These are phyloP conservation scores for Pleurotus tuoliensis DNA, from an alignment of 768 basidiomycete genomes.

Conservation along the genomic window DNA sequence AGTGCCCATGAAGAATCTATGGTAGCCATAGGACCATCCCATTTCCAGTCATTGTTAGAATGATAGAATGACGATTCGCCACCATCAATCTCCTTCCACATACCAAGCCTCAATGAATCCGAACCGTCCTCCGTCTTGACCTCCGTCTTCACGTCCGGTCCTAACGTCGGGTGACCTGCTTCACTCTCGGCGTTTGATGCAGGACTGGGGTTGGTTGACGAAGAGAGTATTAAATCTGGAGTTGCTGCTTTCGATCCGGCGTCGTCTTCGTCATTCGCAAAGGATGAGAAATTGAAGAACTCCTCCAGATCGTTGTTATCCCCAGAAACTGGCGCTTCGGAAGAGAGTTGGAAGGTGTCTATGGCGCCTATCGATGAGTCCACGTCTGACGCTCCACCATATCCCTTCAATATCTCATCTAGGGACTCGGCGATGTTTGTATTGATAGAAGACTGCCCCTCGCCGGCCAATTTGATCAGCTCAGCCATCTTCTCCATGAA, in stretches of 20 bases:
- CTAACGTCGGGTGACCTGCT: slow-evolving; percentile 36
- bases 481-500: slow-evolving; percentile 66
- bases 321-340: slow-evolving; percentile 19
- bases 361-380: slow-evolving; percentile 28
- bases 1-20: slow-evolving; percentile 74
- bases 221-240: slow-evolving; percentile 66
- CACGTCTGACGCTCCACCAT: slow-evolving; percentile 31
- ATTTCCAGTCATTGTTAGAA: slow-evolving; percentile 57
- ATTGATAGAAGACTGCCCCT: slow-evolving; percentile 36
- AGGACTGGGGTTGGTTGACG: slow-evolving; percentile 75
- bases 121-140: slow-evolving; percentile 58
- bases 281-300: slow-evolving; percentile 69
- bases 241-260: slow-evolving; percentile 63
- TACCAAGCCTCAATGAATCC: slow-evolving; percentile 54
- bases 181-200: slow-evolving; percentile 69
- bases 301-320: slow-evolving; percentile 50
- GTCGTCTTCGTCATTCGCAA: slow-evolving; percentile 57
- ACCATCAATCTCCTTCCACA: slow-evolving; percentile 70
- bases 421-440: slow-evolving; percentile 57
- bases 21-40: slow-evolving; percentile 63
- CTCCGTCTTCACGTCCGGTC: slow-evolving; percentile 51
- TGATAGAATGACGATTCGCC: slow-evolving; percentile 72
- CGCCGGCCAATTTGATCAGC: slow-evolving; percentile 50
- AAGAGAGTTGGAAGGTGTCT: neutral
- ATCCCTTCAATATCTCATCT: slow-evolving; percentile 61